Evolutionary conservation across 108 stramenopile genomes (phyloP).

Genomic region (Skeletonema grethae): DNA sequence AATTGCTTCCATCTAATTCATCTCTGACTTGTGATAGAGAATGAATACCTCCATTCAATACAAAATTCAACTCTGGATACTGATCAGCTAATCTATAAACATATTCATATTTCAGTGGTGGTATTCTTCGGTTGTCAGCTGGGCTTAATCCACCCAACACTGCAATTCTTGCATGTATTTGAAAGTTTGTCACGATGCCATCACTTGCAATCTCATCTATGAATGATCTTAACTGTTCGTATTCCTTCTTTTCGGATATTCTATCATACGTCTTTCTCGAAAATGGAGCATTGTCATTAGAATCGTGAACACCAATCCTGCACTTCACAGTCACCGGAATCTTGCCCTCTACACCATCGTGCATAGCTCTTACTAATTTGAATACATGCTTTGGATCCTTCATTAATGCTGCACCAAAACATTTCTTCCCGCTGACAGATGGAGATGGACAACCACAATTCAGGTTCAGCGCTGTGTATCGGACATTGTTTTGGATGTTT

Average conservation of each 20-base stretch:
- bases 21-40: constrained; percentile 51
- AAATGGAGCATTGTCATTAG: constrained; percentile 26
- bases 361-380: constrained; percentile 26
- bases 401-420: constrained; percentile 66
- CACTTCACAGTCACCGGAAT: constrained; percentile 64
- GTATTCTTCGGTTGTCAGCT: constrained; percentile 70
- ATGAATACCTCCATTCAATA: constrained; percentile 76
- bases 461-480: constrained; percentile 73
- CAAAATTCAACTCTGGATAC: constrained; percentile 77
- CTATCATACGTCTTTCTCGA: background rate
- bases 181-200: constrained; percentile 37
- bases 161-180: constrained; percentile 69
- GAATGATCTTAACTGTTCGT: constrained; percentile 52
- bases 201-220: constrained; percentile 37
- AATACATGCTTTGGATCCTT: constrained; percentile 32
- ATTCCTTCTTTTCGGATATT: constrained; percentile 3
- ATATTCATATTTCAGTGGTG: constrained; percentile 72
- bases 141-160: constrained; percentile 57
- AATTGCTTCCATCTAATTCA: constrained; percentile 39
- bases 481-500: constrained; percentile 16
- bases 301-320: constrained; percentile 68
- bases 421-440: constrained; percentile 41
- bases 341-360: background rate
- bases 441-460: constrained; percentile 78
- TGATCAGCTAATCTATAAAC: constrained; percentile 60